These are phyloP conservation scores for Nannochloropsis salina DNA, from an alignment of 108 stramenopile genomes.

Conservation along the genomic window DNA sequence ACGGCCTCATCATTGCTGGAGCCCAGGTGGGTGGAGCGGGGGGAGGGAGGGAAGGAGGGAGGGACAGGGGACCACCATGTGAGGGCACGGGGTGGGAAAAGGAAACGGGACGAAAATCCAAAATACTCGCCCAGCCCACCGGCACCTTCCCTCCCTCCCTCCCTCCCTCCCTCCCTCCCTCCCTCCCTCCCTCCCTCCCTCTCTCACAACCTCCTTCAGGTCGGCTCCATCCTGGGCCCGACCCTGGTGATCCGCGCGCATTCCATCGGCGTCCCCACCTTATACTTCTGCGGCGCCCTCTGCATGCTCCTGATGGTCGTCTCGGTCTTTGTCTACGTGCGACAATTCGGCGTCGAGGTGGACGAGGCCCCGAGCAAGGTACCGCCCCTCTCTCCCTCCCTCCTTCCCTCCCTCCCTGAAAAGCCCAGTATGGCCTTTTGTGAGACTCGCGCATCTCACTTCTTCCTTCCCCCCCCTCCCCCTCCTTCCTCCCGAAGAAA, in stretches of 20 bases:
- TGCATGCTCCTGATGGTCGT: slow-evolving; percentile 75
- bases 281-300: slow-evolving; percentile 70
- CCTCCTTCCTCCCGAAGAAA: slow-evolving; percentile 61
- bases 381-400: too few relatives aligned
- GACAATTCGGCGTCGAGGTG: slow-evolving; percentile 61
- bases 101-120: too few relatives aligned
- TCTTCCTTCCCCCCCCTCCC: too few relatives aligned
- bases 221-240: slow-evolving; percentile 65
- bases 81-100: background rate
- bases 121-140: too few relatives aligned
- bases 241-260: slow-evolving; percentile 69
- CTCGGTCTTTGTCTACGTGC: slow-evolving; percentile 82
- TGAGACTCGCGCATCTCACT: too few relatives aligned
- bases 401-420: too few relatives aligned
- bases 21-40: background rate
- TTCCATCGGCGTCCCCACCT: slow-evolving; percentile 65
- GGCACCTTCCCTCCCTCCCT: too few relatives aligned
- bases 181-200: too few relatives aligned
- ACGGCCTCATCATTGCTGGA: slow-evolving; percentile 71
- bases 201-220: slow-evolving; percentile 21
- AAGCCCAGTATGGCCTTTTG: too few relatives aligned
- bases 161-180: too few relatives aligned
- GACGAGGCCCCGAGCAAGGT: slow-evolving; percentile 53
- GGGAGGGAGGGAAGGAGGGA: slow-evolving; percentile 2
- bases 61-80: background rate